Percentiles rank a stretch among this genome's conserved stretches.
These are phyloP conservation scores for Staphylotrichum longicolle DNA, from an alignment of 495 filamentous ascomycete genomes.

Conservation along the genomic window DNA sequence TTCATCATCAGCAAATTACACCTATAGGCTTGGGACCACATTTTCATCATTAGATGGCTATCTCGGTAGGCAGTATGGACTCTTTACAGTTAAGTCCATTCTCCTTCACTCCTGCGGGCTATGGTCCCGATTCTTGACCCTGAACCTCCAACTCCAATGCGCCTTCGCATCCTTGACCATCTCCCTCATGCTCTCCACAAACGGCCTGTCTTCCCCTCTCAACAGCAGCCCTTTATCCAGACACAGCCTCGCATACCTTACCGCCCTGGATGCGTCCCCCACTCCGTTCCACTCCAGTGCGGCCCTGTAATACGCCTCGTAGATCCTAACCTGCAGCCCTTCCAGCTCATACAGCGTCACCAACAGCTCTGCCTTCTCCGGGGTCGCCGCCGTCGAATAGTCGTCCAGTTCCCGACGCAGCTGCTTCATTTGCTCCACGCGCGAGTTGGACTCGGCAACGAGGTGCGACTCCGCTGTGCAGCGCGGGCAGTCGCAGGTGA, in stretches of 20 bases:
- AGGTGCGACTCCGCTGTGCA: no score
- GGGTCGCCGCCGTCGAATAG: no score
- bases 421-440: no score
- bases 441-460: no score
- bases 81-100: no score
- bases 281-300: conserved; percentile 39
- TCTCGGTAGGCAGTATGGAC: no score
- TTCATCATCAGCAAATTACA: no score
- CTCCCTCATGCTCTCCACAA: conserved; percentile 25
- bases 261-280: conserved; percentile 30
- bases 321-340: conserved; percentile 31
- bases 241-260: conserved; percentile 30
- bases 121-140: conserved; percentile 12
- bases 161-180: conserved; percentile 27
- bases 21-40: no score
- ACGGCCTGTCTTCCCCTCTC: conserved; percentile 32
- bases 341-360: conserved; percentile 38
- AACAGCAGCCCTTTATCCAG: conserved; percentile 28
- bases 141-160: conserved; percentile 38
- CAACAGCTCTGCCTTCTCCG: conserved; percentile 24
- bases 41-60: no score
- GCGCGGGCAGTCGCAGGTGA: no score
- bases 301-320: conserved; percentile 40
- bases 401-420: no score
- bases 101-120: conserved; percentile 8